Evolutionary conservation across 2,329 filamentous ascomycete species (phyloP).

Genomic region (Pseudogymnoascus sp.): DNA sequence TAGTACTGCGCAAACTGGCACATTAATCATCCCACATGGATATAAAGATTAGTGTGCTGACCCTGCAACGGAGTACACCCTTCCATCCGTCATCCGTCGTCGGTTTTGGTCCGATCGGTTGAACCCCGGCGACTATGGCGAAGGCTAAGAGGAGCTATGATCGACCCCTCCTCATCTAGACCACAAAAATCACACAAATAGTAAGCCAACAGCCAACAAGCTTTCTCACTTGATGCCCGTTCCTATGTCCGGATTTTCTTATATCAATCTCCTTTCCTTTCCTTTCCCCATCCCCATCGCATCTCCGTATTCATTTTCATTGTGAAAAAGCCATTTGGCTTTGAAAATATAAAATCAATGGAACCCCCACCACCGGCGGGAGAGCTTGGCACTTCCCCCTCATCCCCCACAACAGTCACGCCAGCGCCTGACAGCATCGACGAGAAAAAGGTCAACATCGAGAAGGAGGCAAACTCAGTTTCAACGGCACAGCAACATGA

Average conservation of each 20-base stretch:
- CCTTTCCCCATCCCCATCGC: background rate
- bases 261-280: constrained; percentile 2
- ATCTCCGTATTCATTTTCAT: background rate
- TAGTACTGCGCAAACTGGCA: background rate
- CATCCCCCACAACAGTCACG: background rate
- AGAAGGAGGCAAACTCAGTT: background rate
- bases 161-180: background rate
- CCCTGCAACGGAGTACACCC: constrained; percentile 1
- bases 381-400: constrained; percentile 2
- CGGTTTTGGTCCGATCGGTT: constrained; percentile 7
- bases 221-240: background rate
- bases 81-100: constrained; percentile 2
- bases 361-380: background rate
- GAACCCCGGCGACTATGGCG: background rate
- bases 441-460: background rate
- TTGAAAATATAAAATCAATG: background rate
- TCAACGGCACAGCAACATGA: background rate
- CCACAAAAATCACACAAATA: constrained; percentile 6
- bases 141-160: constrained; percentile 6
- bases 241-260: background rate
- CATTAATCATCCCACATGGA: background rate
- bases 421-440: background rate
- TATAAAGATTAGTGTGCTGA: background rate
- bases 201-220: background rate
- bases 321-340: background rate